phyloP scores from a whole-genome alignment of 2,329 filamentous ascomycete species.

The Teratosphaeria pseudoeucalypti region DNA sequence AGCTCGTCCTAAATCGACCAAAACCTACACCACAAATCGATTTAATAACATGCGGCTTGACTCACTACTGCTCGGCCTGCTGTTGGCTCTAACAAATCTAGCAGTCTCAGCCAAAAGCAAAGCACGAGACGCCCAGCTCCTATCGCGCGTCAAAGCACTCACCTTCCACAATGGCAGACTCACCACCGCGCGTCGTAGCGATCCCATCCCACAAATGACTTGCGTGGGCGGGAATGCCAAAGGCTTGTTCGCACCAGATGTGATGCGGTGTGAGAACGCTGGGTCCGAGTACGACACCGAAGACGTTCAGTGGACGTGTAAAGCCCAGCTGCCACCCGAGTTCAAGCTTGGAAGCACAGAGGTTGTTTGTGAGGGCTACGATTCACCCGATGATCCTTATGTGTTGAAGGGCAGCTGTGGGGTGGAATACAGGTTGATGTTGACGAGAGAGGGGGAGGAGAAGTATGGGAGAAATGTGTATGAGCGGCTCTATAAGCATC shows the following conservation, averaged over 20 bases:
- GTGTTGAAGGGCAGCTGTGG: slow-evolving; percentile 88
- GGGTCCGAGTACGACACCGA: slow-evolving; percentile 68
- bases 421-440: slow-evolving; percentile 71
- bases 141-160: slow-evolving; percentile 62
- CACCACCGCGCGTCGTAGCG: slow-evolving; percentile 66
- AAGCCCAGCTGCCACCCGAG: slow-evolving; percentile 50
- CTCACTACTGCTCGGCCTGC: neutral
- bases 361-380: slow-evolving; percentile 86
- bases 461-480: slow-evolving; percentile 46
- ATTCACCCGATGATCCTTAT: slow-evolving; percentile 63
- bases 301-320: slow-evolving; percentile 87
- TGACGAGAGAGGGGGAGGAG: slow-evolving; percentile 67
- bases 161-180: slow-evolving; percentile 60
- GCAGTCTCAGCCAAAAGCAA: slow-evolving; percentile 13
- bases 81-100: neutral
- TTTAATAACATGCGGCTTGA: neutral
- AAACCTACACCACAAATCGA: neutral
- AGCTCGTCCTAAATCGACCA: neutral
- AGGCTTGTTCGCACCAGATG: slow-evolving; percentile 61
- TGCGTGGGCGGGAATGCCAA: slow-evolving; percentile 57
- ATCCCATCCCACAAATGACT: slow-evolving; percentile 60
- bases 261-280: slow-evolving; percentile 83
- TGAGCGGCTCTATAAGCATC: slow-evolving; percentile 3
- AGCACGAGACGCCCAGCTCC: slow-evolving; percentile 43
- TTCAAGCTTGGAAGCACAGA: slow-evolving; percentile 76